Conservation (phyloP, 192 early-diverging fungal species). For the Backusella tarrabulga region DNA sequence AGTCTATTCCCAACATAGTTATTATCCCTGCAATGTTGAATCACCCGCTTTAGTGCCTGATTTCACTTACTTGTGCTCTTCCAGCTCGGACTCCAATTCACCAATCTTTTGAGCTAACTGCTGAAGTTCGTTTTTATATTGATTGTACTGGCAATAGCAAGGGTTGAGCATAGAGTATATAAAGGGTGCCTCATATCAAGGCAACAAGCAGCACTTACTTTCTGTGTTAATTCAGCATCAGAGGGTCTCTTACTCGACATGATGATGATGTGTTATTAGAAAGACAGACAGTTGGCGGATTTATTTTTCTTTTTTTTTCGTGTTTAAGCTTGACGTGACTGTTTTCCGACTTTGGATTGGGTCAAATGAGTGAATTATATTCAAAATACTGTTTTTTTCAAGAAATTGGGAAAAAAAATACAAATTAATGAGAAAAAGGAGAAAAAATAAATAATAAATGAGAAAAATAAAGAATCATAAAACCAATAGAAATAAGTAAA, state of each 20-base stretch:
- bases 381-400: too few relatives aligned
- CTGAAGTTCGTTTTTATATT: constrained; percentile 81
- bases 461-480: too few relatives aligned
- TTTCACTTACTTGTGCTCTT: constrained; percentile 81
- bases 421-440: too few relatives aligned
- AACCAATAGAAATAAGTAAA: too few relatives aligned
- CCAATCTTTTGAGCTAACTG: constrained; percentile 87
- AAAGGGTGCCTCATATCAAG: not conserved
- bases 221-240: constrained; percentile 22
- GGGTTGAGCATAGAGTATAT: not conserved
- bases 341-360: too few relatives aligned
- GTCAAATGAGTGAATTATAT: too few relatives aligned
- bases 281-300: too few relatives aligned
- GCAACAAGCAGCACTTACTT: not conserved
- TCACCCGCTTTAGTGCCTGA: not conserved
- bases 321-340: too few relatives aligned
- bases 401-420: too few relatives aligned
- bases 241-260: constrained; percentile 14
- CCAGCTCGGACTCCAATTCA: constrained; percentile 89
- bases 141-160: constrained; percentile 42
- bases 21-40: too few relatives aligned
- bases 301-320: too few relatives aligned
- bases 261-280: not conserved
- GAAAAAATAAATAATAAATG: too few relatives aligned
- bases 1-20: constrained; percentile 43